These are phyloP conservation scores for Solanum hybrid DNA, from an alignment of 305 asterid species.

Conservation along the genomic window DNA sequence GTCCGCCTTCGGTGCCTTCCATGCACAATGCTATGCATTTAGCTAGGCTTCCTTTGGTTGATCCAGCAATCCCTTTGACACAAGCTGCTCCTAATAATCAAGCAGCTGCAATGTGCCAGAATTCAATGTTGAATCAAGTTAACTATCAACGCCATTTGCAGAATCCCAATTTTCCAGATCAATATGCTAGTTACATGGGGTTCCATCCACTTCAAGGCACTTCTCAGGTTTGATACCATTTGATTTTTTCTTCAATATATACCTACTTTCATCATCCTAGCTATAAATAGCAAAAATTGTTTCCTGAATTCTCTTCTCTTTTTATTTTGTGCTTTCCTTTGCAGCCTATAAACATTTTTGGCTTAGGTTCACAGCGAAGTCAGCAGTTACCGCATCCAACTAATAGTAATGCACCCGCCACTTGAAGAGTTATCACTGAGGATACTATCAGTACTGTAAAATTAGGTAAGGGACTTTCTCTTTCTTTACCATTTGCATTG, in stretches of 20 bases:
- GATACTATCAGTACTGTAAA: background rate
- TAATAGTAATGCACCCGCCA: conserved; percentile 23
- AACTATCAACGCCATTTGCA: conserved; percentile 42
- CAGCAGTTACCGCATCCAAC: conserved; percentile 23
- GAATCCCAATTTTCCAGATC: conserved; percentile 35
- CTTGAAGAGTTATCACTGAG: background rate
- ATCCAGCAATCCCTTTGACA: conserved; percentile 26
- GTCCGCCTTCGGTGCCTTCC: conserved; percentile 36
- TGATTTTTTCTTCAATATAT: too few species aligned
- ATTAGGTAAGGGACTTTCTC: background rate
- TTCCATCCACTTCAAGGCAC: conserved; percentile 44
- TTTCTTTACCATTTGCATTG: background rate
- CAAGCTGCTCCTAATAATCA: conserved; percentile 25
- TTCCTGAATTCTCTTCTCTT: conserved; percentile 1
- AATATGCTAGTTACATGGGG: conserved; percentile 51
- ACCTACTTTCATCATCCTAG: too few species aligned
- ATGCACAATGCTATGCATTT: conserved; percentile 50
- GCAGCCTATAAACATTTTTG: conserved; percentile 51
- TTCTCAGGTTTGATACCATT: conserved; percentile 34
- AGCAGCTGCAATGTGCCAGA: conserved; percentile 30
- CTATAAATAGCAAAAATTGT: background rate
- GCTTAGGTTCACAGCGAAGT: conserved; percentile 39
- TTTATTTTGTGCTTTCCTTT: background rate
- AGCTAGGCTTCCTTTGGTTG: conserved; percentile 33
- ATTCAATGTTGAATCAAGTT: conserved; percentile 19